Evolutionary conservation across 2,329 filamentous ascomycete genomes (phyloP).

Genomic region (Ascochyta fabae): DNA sequence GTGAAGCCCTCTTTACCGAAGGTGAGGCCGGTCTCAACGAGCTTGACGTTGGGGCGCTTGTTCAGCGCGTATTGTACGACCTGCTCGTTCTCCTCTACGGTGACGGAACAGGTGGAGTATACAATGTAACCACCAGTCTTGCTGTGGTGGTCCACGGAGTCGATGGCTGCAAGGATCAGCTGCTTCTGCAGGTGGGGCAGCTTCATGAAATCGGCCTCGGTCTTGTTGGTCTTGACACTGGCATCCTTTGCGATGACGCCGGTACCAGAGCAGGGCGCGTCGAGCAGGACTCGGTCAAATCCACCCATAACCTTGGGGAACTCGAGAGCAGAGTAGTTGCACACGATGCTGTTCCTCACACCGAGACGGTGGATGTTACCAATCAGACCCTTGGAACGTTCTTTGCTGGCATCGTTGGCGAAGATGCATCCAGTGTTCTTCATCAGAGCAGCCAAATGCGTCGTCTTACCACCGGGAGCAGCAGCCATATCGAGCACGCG

Average conservation of each 20-base stretch:
- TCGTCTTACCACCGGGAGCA: conserved; percentile 94
- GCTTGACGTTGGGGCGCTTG: conserved; percentile 89
- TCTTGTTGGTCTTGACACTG: conserved; percentile 98
- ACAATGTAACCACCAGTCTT: conserved; percentile 95
- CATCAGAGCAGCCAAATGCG: conserved; percentile 95
- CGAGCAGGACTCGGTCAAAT: conserved; percentile 91
- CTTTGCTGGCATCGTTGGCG: conserved; percentile 95
- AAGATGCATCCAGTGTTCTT: conserved; percentile 96
- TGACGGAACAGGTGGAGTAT: conserved; percentile 96
- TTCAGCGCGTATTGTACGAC: conserved; percentile 92
- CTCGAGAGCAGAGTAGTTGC: conserved; percentile 91
- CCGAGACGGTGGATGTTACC: conserved; percentile 94
- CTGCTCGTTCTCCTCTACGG: conserved; percentile 90
- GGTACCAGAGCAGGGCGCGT: conserved; percentile 94
- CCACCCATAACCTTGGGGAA: conserved; percentile 95
- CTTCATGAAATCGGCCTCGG: conserved; percentile 89
- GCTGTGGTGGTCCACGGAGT: conserved; percentile 88
- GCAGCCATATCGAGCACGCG: conserved; percentile 93
- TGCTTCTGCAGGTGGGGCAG: conserved; percentile 96
- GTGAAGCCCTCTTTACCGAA: conserved; percentile 95
- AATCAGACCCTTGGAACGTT: conserved; percentile 93
- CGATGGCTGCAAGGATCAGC: conserved; percentile 88
- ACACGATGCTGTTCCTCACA: conserved; percentile 91
- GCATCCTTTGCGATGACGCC: conserved; percentile 98
- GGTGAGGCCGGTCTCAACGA: conserved; percentile 87